A percentile compares a stretch with the other conserved stretches of the same genome.
Conservation (phyloP, 345 rosid genomes). For the Dipteronia dyeriana region DNA sequence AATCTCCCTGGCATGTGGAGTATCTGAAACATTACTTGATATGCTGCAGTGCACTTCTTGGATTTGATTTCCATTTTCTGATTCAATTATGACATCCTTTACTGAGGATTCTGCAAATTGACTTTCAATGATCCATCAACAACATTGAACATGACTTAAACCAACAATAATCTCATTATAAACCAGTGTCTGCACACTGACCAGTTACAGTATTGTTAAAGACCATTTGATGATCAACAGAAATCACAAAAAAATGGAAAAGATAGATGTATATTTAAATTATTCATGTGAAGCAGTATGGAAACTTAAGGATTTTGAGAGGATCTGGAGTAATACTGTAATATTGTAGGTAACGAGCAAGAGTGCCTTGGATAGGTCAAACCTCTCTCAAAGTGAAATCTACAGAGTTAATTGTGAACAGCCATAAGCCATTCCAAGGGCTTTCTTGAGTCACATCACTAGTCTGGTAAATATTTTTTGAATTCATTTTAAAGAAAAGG, state of each 20-base stretch:
- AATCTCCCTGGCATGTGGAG: constrained; percentile 14
- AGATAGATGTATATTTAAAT: neutral
- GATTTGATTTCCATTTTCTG: constrained; percentile 42
- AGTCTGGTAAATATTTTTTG: no score
- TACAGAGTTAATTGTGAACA: no score
- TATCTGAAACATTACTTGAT: constrained; percentile 35
- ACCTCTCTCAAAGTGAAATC: no score
- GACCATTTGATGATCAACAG: neutral
- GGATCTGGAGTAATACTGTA: no score
- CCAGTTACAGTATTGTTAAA: neutral
- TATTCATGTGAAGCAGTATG: neutral
- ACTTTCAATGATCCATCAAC: constrained; percentile 7
- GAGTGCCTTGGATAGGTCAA: no score
- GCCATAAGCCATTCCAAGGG: no score
- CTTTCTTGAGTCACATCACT: no score
- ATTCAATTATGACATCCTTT: constrained; percentile 30
- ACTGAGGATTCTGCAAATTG: constrained; percentile 25
- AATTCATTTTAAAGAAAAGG: no score
- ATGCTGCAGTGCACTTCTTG: constrained; percentile 34
- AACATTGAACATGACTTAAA: constrained; percentile 12
- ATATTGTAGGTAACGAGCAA: no score
- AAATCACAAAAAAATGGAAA: neutral
- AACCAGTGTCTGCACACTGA: neutral
- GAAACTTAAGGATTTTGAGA: no score
- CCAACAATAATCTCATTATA: neutral